These are phyloP conservation scores for Alternaria alternata DNA, from an alignment of 2,329 filamentous ascomycete genomes.

Conservation along the genomic window DNA sequence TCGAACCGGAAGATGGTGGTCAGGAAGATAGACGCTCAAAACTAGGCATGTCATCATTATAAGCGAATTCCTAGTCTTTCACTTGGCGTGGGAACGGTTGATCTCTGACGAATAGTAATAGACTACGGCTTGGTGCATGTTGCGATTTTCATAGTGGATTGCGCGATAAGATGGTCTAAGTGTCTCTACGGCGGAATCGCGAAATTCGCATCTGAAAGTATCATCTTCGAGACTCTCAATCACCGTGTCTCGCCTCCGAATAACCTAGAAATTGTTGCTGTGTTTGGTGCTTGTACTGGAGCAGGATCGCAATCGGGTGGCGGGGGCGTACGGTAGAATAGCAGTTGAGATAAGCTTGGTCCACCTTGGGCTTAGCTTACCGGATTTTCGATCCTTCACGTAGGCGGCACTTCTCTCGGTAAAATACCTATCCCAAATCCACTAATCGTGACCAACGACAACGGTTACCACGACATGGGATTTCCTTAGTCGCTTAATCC, in stretches of 20 bases:
- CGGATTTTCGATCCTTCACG: neutral
- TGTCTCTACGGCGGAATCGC: neutral
- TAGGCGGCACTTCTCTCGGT: constrained; percentile 4
- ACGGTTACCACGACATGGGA: neutral
- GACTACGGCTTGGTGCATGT: constrained; percentile 18
- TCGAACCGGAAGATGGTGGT: constrained; percentile 1
- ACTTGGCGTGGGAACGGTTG: constrained; percentile 22
- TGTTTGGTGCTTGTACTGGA: neutral
- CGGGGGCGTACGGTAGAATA: constrained; percentile 5
- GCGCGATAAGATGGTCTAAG: constrained; percentile 17
- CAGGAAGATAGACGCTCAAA: neutral
- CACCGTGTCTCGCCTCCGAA: neutral
- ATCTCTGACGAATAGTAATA: constrained; percentile 3
- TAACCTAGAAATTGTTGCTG: neutral
- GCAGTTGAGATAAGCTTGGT: constrained; percentile 6
- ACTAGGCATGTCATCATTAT: constrained; percentile 12
- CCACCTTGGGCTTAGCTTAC: neutral
- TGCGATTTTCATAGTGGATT: constrained; percentile 20
- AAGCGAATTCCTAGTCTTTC: constrained; percentile 14
- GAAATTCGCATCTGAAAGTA: neutral
- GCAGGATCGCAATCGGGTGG: constrained; percentile 7
- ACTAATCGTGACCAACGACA: neutral
- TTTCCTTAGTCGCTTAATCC: neutral
- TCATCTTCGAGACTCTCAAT: too few species aligned
- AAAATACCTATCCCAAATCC: constrained; percentile 1